These are phyloP conservation scores for Pseudozyma thailandica DNA, from an alignment of 1,284 basidiomycete species.

Conservation along the genomic window DNA sequence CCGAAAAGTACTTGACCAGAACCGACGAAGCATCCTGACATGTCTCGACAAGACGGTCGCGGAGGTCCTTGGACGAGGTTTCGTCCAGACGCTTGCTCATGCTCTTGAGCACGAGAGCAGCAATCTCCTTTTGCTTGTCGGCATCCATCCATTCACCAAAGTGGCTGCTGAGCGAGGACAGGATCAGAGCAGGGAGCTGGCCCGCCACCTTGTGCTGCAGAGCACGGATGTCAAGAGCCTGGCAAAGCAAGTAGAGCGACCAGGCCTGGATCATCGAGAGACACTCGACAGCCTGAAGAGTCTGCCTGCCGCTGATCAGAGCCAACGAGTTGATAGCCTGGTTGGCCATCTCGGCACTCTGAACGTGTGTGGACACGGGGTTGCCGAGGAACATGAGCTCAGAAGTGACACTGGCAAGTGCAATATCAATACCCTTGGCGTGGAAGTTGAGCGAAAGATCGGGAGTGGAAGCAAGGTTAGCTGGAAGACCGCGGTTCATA, in stretches of 20 bases:
- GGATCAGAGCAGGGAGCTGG: slow-evolving; percentile 45
- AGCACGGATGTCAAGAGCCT: slow-evolving; percentile 62
- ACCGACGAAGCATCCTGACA: slow-evolving; percentile 56
- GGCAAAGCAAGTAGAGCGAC: slow-evolving; percentile 61
- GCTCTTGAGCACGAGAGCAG: slow-evolving; percentile 40
- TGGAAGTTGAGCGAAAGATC: slow-evolving; percentile 75
- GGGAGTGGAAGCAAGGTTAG: slow-evolving; percentile 55
- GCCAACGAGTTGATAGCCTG: slow-evolving; percentile 59
- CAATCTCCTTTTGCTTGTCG: slow-evolving; percentile 40
- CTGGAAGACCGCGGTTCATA: slow-evolving; percentile 54
- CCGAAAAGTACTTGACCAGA: slow-evolving; percentile 58
- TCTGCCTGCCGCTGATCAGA: slow-evolving; percentile 55
- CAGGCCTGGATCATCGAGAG: slow-evolving; percentile 60
- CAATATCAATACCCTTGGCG: slow-evolving; percentile 86
- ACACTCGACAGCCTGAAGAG: slow-evolving; percentile 53
- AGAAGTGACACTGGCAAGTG: slow-evolving; percentile 65
- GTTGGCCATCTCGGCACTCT: slow-evolving; percentile 69
- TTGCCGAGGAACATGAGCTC: slow-evolving; percentile 84
- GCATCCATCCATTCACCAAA: slow-evolving; percentile 62
- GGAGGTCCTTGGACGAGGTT: slow-evolving; percentile 54
- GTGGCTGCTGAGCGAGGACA: slow-evolving; percentile 33
- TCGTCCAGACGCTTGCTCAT: slow-evolving; percentile 59
- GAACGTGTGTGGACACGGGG: slow-evolving; percentile 85
- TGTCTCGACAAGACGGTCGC: slow-evolving; percentile 54
- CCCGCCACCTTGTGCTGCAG: slow-evolving; percentile 50